Evolutionary conservation across 2,329 filamentous ascomycete species (phyloP), one percentile per base, ranked within the genome.

Genomic region (Pyrenophora teres): DNA sequence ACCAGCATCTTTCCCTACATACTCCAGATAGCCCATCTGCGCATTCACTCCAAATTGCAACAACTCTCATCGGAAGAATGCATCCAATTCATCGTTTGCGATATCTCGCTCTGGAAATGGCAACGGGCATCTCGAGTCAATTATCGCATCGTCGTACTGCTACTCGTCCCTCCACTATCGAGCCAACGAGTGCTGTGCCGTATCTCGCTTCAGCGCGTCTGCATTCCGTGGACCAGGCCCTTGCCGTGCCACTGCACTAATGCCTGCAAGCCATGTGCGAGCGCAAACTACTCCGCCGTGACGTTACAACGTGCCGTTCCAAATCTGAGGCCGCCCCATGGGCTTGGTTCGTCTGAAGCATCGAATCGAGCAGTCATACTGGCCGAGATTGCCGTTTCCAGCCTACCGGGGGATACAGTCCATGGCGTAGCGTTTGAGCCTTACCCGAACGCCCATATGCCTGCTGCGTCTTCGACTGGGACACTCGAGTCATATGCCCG

Each of bases 231-330:
- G 40, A 40, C 33, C 36, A 49, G 38, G 45, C 35, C 46, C 33
- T 46, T 59, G 55, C 56, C 56, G 56, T 57, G 35, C 37, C 40
- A 37, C 18, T 9, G 32, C 44, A 23, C 44, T 15, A 39, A 21
- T 46, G 37, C 48, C 37, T 42, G 44, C 46, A 46, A 50, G 52
- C 50, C 41, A 37, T 52, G 50, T 54, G 54, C 57, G 37, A 56
- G 50, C 38, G 55, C 53, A 46, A 51, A 51, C 43, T 50, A 52
- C 37, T 35, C 54, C 38, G 48, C 53, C 45, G 52, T 59, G 44
- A 69, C 57, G 63, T 69, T 69, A 48, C 65, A 68, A 56, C 57
- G 56, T 58, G 47, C 49, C 35, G 57, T 59, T 50, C 57, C 54
- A 55, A 23, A 56, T 36, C 41, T 27, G 48, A 59, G 55, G 57